Evolutionary conservation across 495 filamentous ascomycete genomes (phyloP).

Genomic region (Apiosordaria backusii): DNA sequence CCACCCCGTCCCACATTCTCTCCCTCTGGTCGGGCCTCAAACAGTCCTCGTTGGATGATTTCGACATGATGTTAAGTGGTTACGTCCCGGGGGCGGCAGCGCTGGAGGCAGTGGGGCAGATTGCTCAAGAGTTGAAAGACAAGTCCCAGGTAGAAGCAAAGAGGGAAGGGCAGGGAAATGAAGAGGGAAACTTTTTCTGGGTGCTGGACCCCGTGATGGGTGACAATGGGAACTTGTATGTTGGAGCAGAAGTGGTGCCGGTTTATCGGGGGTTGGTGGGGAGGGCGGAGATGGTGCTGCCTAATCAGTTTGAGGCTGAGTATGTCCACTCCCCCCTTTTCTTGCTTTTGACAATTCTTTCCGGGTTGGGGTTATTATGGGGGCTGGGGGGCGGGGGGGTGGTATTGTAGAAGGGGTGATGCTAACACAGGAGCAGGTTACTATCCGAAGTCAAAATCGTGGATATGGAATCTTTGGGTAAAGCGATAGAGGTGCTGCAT

Average conservation of each 20-base stretch:
- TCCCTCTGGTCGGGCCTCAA: constrained; percentile 81
- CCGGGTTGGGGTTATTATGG: too few relatives aligned
- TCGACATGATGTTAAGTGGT: constrained; percentile 88
- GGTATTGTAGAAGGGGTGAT: not conserved
- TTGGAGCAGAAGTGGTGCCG: constrained; percentile 82
- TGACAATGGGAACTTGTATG: constrained; percentile 86
- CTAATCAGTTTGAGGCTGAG: constrained; percentile 98
- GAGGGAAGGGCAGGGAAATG: too few relatives aligned
- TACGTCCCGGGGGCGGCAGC: constrained; percentile 84
- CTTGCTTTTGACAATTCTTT: not conserved
- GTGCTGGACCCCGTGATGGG: constrained; percentile 99
- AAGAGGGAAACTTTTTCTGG: constrained; percentile 91
- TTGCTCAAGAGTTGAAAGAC: constrained; percentile 72
- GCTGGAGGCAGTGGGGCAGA: constrained; percentile 77
- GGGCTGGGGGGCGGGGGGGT: not conserved
- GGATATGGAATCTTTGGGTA: constrained; percentile 64
- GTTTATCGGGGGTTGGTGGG: constrained; percentile 76
- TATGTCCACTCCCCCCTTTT: constrained; percentile 44
- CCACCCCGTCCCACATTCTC: constrained; percentile 76
- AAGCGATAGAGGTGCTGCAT: constrained; percentile 76
- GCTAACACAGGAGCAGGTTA: constrained; percentile 46
- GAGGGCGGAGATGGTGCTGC: constrained; percentile 86
- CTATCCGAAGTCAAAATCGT: constrained; percentile 80
- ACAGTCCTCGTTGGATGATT: constrained; percentile 75
- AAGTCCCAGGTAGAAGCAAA: too few relatives aligned